Percentiles rank a stretch among this genome's conserved stretches.
Conservation (phyloP, 345 rosid genomes). For the Rhizophora mangle region DNA sequence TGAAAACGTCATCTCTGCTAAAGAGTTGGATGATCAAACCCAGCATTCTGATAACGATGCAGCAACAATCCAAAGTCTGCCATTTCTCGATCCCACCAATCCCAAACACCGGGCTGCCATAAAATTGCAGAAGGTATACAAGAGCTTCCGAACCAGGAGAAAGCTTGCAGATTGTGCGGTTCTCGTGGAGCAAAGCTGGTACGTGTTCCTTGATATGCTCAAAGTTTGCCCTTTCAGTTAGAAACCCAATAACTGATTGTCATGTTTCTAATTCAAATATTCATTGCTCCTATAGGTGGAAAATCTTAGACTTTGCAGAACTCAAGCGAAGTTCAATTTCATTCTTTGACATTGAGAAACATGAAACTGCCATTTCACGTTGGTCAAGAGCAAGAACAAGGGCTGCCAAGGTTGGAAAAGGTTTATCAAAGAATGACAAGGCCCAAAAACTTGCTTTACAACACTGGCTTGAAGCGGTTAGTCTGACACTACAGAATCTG, state of each 20-base stretch:
- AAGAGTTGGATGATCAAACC: conserved; percentile 13
- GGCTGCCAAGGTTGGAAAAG: conserved; percentile 97
- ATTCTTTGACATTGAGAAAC: conserved; percentile 84
- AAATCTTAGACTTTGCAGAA: conserved; percentile 82
- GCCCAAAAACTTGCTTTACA: conserved; percentile 80
- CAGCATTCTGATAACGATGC: conserved; percentile 19
- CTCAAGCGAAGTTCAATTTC: conserved; percentile 85
- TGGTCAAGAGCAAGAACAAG: conserved; percentile 96
- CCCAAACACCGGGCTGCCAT: conserved; percentile 83
- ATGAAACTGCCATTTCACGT: conserved; percentile 87
- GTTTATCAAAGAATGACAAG: conserved; percentile 78
- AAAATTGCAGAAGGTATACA: conserved; percentile 84
- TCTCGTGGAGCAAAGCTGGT: conserved; percentile 91
- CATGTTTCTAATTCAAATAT: conserved; percentile 20
- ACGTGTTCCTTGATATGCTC: conserved; percentile 4
- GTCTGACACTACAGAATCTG: conserved; percentile 16
- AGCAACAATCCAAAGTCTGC: conserved; percentile 18
- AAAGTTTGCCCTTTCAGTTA: not conserved
- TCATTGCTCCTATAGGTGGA: conserved; percentile 57
- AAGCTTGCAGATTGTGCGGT: conserved; percentile 96
- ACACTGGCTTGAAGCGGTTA: conserved; percentile 99
- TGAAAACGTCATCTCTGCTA: conserved; percentile 48
- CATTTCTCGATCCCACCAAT: conserved; percentile 43
- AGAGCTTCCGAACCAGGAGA: conserved; percentile 90
- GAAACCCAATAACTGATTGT: not conserved